These are phyloP conservation scores for Pleurotus tuoliensis DNA, from an alignment of 768 basidiomycete species.

Conservation along the genomic window DNA sequence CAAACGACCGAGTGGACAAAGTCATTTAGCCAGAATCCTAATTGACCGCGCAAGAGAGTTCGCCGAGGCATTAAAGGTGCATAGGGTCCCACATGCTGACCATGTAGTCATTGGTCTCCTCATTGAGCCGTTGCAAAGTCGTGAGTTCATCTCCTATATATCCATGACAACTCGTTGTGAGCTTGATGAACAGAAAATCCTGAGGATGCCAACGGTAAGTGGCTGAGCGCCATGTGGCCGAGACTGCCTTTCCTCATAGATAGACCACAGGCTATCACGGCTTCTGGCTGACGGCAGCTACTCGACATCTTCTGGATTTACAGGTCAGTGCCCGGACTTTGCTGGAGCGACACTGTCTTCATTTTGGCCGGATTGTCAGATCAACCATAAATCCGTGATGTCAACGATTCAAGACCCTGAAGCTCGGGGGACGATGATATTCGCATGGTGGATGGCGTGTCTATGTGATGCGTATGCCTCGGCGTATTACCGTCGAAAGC, in stretches of 20 bases:
- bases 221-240: no score
- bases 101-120: conserved; percentile 80
- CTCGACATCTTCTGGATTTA: conserved; percentile 74
- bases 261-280: conserved; percentile 66
- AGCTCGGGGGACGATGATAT: conserved; percentile 79
- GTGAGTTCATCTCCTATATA: conserved; percentile 47
- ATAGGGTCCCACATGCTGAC: conserved; percentile 73
- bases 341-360: background rate
- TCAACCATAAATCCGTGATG: conserved; percentile 81
- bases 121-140: conserved; percentile 82
- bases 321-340: conserved; percentile 42
- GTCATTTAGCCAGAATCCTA: conserved; percentile 71
- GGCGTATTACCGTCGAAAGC: conserved; percentile 82
- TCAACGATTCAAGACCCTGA: conserved; percentile 70
- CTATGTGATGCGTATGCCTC: conserved; percentile 80
- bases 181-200: conserved; percentile 54
- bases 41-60: conserved; percentile 82
- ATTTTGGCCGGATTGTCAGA: conserved; percentile 36
- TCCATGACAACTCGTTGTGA: conserved; percentile 10
- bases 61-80: conserved; percentile 83
- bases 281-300: conserved; percentile 79
- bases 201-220: conserved; percentile 64
- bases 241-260: conserved; percentile 12
- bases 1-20: conserved; percentile 63
- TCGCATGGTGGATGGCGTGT: conserved; percentile 94